Evolutionary conservation across 164 flowering plant species (phyloP), one percentile per base, ranked within the genome.

Genomic region (Vitis riparia): DNA sequence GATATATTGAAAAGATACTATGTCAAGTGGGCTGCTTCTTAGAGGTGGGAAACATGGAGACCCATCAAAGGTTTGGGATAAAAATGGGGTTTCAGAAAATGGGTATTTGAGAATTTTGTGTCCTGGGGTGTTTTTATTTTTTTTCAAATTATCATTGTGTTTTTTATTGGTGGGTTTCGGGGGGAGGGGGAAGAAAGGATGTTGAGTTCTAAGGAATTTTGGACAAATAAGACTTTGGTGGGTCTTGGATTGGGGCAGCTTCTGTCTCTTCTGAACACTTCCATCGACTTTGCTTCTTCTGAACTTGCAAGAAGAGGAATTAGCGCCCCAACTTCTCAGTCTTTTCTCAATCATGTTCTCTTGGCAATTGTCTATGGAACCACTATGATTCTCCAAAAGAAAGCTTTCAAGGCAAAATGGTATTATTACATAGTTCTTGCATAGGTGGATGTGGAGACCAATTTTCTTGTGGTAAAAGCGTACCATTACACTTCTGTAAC

Each of bases 401-500:
- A 80, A 77, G 72, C 88, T 30, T 86, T 92, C 30, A 92, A 92
- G 95, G 97, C 90, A 44, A 92, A 87, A 81, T 94, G 99, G 99
- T 92, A 92, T 74, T 91, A 85, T 78, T 92, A 94, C 68, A 55
- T 90, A 62, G 37, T 90, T 74, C 97, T 94, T 76, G 92, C 81
- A 59, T n/a, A 91, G 74, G 89, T 94, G 55, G 99, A 94, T 78
- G 99, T 94, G 52, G 97, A 94, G 84, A 98, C 88, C 68, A 94
- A 94, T 81, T 94, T 77, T 82, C 90, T 94, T 56, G 97, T 19
- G 19, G 19, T 19, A 19, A 19, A 19, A 19, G 19, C 19, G 19
- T 19, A 19, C 19, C 19, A 19, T 19, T 19, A 19, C 19, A 19
- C 19, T 19, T 19, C 19, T 19, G 19, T 19, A 19, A 19, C 19